These are phyloP conservation scores for Catenaria anguillulae DNA, from an alignment of 371 early-diverging fungal species.

Conservation along the genomic window DNA sequence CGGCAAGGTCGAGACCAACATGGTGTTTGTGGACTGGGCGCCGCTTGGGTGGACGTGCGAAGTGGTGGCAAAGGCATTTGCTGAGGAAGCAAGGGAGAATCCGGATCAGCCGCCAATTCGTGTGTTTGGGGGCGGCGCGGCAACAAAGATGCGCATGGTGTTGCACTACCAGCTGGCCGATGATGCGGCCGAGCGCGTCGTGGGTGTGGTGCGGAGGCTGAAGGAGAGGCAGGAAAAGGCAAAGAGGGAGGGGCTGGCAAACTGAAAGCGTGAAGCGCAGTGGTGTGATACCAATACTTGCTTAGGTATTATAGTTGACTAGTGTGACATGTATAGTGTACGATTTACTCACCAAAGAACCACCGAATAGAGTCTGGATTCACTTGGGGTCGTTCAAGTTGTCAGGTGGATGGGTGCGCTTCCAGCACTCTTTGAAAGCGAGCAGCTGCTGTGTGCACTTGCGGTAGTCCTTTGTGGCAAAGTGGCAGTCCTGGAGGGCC, in stretches of 20 bases:
- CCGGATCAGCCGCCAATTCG: background rate
- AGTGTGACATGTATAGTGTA: too few species aligned
- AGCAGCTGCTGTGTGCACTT: constrained; percentile 52
- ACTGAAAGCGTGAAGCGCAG: too few species aligned
- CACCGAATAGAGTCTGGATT: too few species aligned
- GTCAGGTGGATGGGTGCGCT: constrained; percentile 19
- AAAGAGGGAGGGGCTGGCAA: too few species aligned
- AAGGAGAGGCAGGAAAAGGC: too few species aligned
- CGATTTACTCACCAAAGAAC: too few species aligned
- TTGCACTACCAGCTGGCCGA: constrained; percentile 60
- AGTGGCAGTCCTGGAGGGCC: constrained; percentile 54
- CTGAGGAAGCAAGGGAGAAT: constrained; percentile 21
- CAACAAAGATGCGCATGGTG: constrained; percentile 44
- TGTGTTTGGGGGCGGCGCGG: constrained; percentile 42
- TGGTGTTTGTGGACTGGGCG: constrained; percentile 56
- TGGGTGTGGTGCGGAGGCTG: constrained; percentile 19
- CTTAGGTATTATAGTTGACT: too few species aligned
- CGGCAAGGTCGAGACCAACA: constrained; percentile 67
- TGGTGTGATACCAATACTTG: too few species aligned
- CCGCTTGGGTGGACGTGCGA: constrained; percentile 22
- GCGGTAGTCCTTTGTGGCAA: constrained; percentile 63
- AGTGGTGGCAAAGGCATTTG: constrained; percentile 31
- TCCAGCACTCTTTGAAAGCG: constrained; percentile 53
- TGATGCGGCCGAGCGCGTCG: constrained; percentile 38
- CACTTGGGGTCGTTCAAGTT: too few species aligned